Base-by-base conservation (phyloP, 129 eudicot species). In the Cynara cardunculus region DNA sequence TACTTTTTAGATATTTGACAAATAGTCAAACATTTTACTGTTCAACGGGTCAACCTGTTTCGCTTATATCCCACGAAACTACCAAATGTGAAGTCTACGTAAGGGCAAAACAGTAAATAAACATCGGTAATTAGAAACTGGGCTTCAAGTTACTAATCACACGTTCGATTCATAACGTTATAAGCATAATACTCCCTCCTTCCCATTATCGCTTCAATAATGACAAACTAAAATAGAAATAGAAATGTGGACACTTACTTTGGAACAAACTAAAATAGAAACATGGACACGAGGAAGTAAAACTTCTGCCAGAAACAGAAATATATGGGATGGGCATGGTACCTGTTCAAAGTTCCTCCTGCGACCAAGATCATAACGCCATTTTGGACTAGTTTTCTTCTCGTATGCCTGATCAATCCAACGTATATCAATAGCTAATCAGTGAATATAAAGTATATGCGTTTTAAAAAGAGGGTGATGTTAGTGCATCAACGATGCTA, bases 281-380 rank as follows among this genome's bases (percentile, higher is more conserved):
- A 53, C 21, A 22, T 53, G 62, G 62, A 53, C 7, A 5, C 22
- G 21, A 14, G 9, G 65, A 56, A 56, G 65, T n/a, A n/a, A n/a
- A n/a, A n/a, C n/a, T n/a, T n/a, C n/a, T n/a, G n/a, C n/a, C n/a
- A n/a, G n/a, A n/a, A n/a, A n/a, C n/a, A n/a, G n/a, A n/a, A 74
- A 32, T 75, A 74, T 75, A 68, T n/a, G n/a, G n/a, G n/a, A 82
- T 25, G 41, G 21, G 30, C 1, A 76, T 69, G 41, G 73, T 46
- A 96, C 99, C 99, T 96, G 99, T 76, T 92, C 93, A 81, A 96
- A 96, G 78, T 96, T 96, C 79, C 94, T 96, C 87, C 81, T 93
- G 24, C 97, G 94, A 73, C 99, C 99, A 46, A 96, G 95, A 80
- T 96, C 98, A 81, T 90, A 96, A 22, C 98, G 97, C 98, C 98